Conservation (phyloP, 2,329 filamentous ascomycete genomes). For the Epichloe aotearoae region DNA sequence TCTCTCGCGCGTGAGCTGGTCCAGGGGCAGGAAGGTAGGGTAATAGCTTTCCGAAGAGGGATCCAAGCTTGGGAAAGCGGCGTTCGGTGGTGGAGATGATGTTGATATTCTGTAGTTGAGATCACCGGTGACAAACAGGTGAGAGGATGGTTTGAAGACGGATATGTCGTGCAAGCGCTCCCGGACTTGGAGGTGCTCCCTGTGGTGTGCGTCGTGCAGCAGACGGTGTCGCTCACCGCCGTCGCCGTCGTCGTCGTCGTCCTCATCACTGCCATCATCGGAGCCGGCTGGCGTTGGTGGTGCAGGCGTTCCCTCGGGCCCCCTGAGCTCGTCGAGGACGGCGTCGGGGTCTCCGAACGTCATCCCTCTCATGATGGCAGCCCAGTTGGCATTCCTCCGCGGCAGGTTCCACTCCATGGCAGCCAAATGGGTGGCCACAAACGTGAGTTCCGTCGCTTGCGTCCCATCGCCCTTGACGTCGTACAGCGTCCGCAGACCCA, state of each 20-base stretch:
- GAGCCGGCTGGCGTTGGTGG: slow-evolving; percentile 1
- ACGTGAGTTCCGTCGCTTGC: slow-evolving; percentile 54
- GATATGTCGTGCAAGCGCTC: slow-evolving; percentile 40
- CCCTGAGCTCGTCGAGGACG: slow-evolving; percentile 17
- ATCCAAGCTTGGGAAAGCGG: slow-evolving; percentile 49
- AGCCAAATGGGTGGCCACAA: slow-evolving; percentile 78
- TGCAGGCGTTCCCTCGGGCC: slow-evolving; percentile 3
- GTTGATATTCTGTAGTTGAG: slow-evolving; percentile 85
- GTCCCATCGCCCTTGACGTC: slow-evolving; percentile 13
- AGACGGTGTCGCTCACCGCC: slow-evolving; percentile 18
- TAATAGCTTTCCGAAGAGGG: slow-evolving; percentile 48
- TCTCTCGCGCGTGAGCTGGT: slow-evolving; percentile 69
- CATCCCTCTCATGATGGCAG: slow-evolving; percentile 63
- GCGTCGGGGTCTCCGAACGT: slow-evolving; percentile 52
- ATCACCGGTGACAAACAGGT: slow-evolving; percentile 82
- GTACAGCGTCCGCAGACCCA: slow-evolving; percentile 62
- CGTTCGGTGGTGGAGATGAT: slow-evolving; percentile 44
- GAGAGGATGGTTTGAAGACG: slow-evolving; percentile 61
- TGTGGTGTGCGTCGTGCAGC: slow-evolving; percentile 21
- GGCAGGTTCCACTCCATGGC: slow-evolving; percentile 71
- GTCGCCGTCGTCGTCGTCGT: slow-evolving; percentile 11
- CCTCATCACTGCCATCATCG: slow-evolving; percentile 10
- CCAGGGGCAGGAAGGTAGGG: slow-evolving; percentile 51
- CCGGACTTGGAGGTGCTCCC: slow-evolving; percentile 24
- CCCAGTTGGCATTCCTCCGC: slow-evolving; percentile 78